phyloP scores from a whole-genome alignment of 176 grass and related monocot species.

The Hyparrhenia diplandra region DNA sequence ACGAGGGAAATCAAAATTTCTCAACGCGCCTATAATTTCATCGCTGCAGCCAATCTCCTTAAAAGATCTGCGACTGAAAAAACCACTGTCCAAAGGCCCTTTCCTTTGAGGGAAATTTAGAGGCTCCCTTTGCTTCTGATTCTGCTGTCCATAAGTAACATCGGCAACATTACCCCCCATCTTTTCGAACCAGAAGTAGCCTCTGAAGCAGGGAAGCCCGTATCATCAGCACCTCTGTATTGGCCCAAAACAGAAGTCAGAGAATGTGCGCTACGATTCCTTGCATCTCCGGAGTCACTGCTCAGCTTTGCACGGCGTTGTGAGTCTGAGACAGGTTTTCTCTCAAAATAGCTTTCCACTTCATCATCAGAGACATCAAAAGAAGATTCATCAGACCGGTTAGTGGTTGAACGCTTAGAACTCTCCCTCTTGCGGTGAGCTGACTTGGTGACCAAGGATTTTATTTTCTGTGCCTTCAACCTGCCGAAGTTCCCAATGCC shows the following conservation, averaged over 20 bases:
- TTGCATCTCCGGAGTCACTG: conserved; percentile 8
- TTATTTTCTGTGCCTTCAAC: too few relatives aligned
- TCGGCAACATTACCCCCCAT: conserved; percentile 48
- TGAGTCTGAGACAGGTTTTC: background rate
- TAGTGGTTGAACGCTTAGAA: too few relatives aligned
- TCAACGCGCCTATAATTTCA: conserved; percentile 55
- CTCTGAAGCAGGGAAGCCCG: background rate
- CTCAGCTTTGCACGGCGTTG: background rate
- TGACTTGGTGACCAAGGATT: too few relatives aligned
- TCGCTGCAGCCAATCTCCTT: conserved; percentile 68
- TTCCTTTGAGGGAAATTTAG: conserved; percentile 28
- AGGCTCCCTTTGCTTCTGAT: conserved; percentile 23
- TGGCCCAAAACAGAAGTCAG: conserved; percentile 25
- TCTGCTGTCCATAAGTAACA: conserved; percentile 18
- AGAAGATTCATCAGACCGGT: too few relatives aligned
- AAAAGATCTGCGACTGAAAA: conserved; percentile 82
- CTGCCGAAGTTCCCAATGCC: too few relatives aligned
- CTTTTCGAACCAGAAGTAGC: conserved; percentile 26
- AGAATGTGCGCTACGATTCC: conserved; percentile 8
- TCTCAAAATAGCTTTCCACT: background rate
- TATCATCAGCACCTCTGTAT: conserved; percentile 20
- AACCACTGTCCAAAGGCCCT: conserved; percentile 41
- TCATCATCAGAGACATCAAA: conserved; percentile 19
- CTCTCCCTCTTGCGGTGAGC: too few relatives aligned
- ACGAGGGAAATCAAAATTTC: conserved; percentile 51